Evolutionary conservation across 2,329 filamentous ascomycete species (phyloP).

Genomic region (Cladosporium sp.): DNA sequence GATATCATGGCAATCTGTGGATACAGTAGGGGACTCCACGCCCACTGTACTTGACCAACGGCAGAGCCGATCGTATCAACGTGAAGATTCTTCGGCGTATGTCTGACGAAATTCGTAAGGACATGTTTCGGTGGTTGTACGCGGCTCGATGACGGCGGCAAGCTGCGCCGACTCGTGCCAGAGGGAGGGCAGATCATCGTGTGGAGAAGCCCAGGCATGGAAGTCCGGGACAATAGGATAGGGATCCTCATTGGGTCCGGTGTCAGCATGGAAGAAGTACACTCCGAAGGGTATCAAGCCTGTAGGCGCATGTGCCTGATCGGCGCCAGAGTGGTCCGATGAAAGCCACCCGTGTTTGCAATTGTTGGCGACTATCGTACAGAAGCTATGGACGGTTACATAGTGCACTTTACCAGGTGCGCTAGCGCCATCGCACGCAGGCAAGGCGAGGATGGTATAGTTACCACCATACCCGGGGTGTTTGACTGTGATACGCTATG

Average conservation of each 20-base stretch:
- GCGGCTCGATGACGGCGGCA: slow-evolving; percentile 4
- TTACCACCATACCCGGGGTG: slow-evolving; percentile 1
- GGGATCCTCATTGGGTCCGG: slow-evolving; percentile 4
- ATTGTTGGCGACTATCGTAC: slow-evolving; percentile 8
- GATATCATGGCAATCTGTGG: no score
- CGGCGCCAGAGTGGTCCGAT: neutral
- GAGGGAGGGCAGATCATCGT: slow-evolving; percentile 14
- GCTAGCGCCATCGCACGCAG: slow-evolving; percentile 2
- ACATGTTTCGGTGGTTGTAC: slow-evolving; percentile 15
- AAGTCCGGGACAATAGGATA: slow-evolving; percentile 22
- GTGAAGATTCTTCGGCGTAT: no score
- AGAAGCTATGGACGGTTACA: neutral
- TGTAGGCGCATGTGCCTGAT: neutral
- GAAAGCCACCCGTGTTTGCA: slow-evolving; percentile 6
- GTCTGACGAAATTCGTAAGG: no score
- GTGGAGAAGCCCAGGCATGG: slow-evolving; percentile 19
- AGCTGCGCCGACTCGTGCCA: slow-evolving; percentile 14
- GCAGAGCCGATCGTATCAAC: no score
- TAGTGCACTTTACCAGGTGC: neutral
- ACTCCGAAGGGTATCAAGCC: slow-evolving; percentile 8
- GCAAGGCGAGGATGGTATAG: slow-evolving; percentile 5
- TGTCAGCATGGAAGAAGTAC: slow-evolving; percentile 10
- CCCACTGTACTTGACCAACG: no score
- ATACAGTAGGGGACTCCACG: no score
- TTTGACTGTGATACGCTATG: neutral